Evolutionary conservation across 2,329 filamentous ascomycete species (phyloP).

Genomic region (Talaromyces pinophilus): DNA sequence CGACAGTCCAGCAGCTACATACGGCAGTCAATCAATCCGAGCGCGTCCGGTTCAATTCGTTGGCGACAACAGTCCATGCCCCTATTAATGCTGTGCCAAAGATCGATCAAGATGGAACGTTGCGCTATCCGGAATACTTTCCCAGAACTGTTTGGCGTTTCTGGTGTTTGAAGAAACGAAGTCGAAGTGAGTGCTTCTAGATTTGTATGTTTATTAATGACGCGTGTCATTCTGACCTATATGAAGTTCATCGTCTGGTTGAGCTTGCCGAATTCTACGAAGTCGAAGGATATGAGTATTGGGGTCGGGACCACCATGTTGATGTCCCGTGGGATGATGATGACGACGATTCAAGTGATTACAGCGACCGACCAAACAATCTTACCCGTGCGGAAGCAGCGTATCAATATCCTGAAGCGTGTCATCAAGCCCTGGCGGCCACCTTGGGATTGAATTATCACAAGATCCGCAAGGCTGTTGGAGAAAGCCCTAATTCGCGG

Average conservation of each 20-base stretch:
- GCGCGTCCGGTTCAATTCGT: constrained; percentile 43
- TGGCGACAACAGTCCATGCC: constrained; percentile 41
- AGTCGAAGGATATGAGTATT: constrained; percentile 43
- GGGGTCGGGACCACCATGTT: constrained; percentile 40
- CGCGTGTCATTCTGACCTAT: constrained; percentile 23
- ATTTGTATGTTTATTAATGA: constrained; percentile 5
- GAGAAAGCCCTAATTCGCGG: constrained; percentile 34
- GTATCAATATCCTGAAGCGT: constrained; percentile 40
- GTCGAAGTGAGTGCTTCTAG: constrained; percentile 36
- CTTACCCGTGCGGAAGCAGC: constrained; percentile 41
- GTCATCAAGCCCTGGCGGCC: constrained; percentile 44
- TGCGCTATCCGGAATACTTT: constrained; percentile 42
- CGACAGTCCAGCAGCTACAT: constrained; percentile 38
- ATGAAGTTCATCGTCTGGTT: constrained; percentile 40
- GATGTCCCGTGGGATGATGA: constrained; percentile 35
- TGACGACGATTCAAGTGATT: constrained; percentile 42
- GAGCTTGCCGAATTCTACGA: constrained; percentile 45
- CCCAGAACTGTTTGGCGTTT: constrained; percentile 45
- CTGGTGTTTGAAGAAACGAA: constrained; percentile 46
- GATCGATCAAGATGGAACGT: constrained; percentile 37
- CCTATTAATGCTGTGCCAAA: constrained; percentile 42
- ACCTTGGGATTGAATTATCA: constrained; percentile 44
- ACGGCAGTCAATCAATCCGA: constrained; percentile 38
- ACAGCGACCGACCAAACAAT: constrained; percentile 39
- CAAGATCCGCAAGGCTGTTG: constrained; percentile 45